Evolutionary conservation across 768 basidiomycete species (phyloP), one percentile per base, ranked within the genome.

Genomic region (Panaeolus papilionaceus): DNA sequence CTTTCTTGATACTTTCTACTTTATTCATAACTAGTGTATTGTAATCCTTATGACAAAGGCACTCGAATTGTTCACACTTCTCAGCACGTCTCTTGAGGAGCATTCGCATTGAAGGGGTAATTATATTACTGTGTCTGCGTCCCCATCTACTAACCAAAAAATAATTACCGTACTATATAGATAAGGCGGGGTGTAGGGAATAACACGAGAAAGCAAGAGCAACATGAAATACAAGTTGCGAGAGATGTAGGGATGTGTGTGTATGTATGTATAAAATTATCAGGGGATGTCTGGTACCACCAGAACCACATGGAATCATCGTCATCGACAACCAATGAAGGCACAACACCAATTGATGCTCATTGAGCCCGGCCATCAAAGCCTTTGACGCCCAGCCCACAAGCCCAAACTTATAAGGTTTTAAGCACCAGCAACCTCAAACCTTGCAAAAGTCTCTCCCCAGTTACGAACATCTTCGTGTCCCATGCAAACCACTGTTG

Each of bases 401-500:
- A 51, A 44, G 42, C 39, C 42, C 26, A 51, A 51, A 26, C n/a
- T 6, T 9, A 8, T 16, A 64, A 23, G 63, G 4, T 28, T 67
- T 68, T 38, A 62, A 66, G 63, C 64, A 42, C 68, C 72, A 42
- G 81, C 85, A 37, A 95, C 81, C 20, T 92, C 90, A 69, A 94
- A 95, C 78, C 91, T 91, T 51, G 77, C 78, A 71, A 95, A 88
- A 26, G 84, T 84, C 18, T 82, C 83, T 67, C 83, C 74, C 84
- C 88, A 93, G 71, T 90, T 84, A 9, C 88, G 88, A 58, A 93
- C 82, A 49, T 94, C 92, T 65, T 96, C 88, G 65, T 87, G 86
- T 4, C 95, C 96, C 89, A 93, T 93, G 39, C 85, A 88, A 4
- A 98, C 89, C 44, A 98, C 82, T 2, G 95, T 94, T 4, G 94